Evolutionary conservation across 176 grass and related monocot species (phyloP), one percentile per base, ranked within the genome.

Genomic region (Pontederia paniculata): DNA sequence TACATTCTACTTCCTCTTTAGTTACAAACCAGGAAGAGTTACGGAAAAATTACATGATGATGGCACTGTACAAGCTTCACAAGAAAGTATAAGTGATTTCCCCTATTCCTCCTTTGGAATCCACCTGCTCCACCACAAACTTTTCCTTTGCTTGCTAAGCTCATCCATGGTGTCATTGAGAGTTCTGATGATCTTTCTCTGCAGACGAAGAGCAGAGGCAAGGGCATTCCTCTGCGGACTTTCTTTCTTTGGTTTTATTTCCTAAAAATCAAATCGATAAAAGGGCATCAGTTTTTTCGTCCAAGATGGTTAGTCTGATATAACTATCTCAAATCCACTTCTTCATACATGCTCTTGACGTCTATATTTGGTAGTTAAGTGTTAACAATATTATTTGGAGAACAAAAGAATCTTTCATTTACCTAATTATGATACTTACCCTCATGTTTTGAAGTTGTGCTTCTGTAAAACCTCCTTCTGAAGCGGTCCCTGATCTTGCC

Each of bases 41-140:
- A 37, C 28, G 7, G 28, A 2, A 37, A 37, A 37, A 5, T 37
- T 37, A 37, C 28, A 37, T 2, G 7, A 2, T 37, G 28, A 37
- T 37, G 1, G 28, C n/a, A 6, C 1, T n/a, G n/a, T n/a, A 37
- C 3, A 81, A 81, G 62, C 58, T 75, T 70, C 70, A 58, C 70
- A 81, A 10, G 42, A 20, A 5, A 51, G 18, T 1, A 53, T 23
- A 41, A 66, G 15, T 41, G 41, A 15, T 58, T 42, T 60, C 46
- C 19, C 50, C 80, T 77, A 91, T 50, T 98, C 80, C 69, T 97
- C 93, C 66, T 50, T 81, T 0, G 93, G 93, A 68, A 98, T 98
- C 93, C 93, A 98, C 47, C 83, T 71, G 80, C 93, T 91, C 93
- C 93, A 98, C 86, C 93, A 98, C 23, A 98, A 55, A 77, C 83